Evolutionary conservation across 176 grass and related monocot genomes (phyloP).

Genomic region (Phyllostachys edulis): DNA sequence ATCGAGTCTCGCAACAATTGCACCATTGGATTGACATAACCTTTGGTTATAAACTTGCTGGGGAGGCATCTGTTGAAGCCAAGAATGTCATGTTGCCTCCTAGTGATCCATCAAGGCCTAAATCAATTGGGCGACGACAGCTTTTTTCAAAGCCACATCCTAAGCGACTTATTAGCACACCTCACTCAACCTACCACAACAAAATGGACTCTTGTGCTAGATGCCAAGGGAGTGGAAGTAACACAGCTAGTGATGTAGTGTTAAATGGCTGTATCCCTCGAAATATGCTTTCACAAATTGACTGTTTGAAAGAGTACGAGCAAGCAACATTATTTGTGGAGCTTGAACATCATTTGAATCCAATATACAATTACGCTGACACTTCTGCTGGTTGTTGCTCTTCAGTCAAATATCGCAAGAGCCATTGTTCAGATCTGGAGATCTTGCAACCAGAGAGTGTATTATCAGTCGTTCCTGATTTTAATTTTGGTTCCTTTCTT

Average conservation of each 20-base stretch:
- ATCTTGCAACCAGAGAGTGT: constrained; percentile 23
- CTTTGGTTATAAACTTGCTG: constrained; percentile 94
- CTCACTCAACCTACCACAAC: constrained; percentile 49
- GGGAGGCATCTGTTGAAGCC: constrained; percentile 76
- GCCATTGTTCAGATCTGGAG: constrained; percentile 15
- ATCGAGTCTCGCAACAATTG: constrained; percentile 75
- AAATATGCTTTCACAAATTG: constrained; percentile 42
- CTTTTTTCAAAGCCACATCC: constrained; percentile 89
- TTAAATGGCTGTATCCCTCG: constrained; percentile 16
- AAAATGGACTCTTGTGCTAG: constrained; percentile 53
- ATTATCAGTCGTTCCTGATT: constrained; percentile 45
- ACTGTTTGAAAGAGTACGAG: constrained; percentile 70
- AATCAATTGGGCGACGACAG: constrained; percentile 71
- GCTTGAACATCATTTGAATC: constrained; percentile 55
- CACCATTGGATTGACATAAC: constrained; percentile 99
- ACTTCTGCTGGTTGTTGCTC: constrained; percentile 33
- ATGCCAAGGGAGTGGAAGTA: constrained; percentile 42
- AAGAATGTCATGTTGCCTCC: constrained; percentile 95
- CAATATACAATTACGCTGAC: constrained; percentile 60
- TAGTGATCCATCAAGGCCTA: constrained; percentile 73
- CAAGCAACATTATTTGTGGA: constrained; percentile 71
- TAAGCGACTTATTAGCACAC: constrained; percentile 47
- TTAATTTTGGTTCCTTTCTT: constrained; percentile 63
- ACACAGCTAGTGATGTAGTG: constrained; percentile 4
- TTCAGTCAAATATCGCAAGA: constrained; percentile 35